phyloP scores from a whole-genome alignment of 345 rosid genomes.

The Carallia brachiata region DNA sequence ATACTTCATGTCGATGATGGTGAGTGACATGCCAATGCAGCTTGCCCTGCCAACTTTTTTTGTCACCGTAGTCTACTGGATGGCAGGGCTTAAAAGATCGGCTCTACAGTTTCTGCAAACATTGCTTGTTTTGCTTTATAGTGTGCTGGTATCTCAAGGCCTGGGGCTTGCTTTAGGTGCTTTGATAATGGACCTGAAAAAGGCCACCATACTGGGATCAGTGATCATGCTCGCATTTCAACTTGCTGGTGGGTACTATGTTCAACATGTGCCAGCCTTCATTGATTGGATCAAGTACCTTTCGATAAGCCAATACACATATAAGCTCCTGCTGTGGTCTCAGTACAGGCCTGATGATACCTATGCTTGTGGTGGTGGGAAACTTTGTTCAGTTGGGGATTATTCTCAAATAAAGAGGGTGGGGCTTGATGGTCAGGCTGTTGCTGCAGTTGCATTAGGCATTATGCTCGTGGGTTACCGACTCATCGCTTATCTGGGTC shows the following conservation, averaged over 20 bases:
- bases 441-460: conserved; percentile 33
- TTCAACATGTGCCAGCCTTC: conserved; percentile 48
- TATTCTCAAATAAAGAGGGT: conserved; percentile 36
- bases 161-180: conserved; percentile 61
- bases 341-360: conserved; percentile 37
- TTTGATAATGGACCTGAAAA: conserved; percentile 39
- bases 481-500: conserved; percentile 46
- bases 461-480: conserved; percentile 44
- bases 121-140: conserved; percentile 33
- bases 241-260: conserved; percentile 49
- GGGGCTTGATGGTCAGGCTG: conserved; percentile 37
- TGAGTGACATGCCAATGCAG: conserved; percentile 72
- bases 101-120: conserved; percentile 42
- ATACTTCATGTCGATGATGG: conserved; percentile 60
- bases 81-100: conserved; percentile 58
- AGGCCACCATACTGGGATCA: conserved; percentile 40
- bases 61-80: conserved; percentile 56
- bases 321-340: conserved; percentile 42
- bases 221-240: conserved; percentile 39
- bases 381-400: conserved; percentile 41
- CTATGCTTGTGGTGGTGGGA: conserved; percentile 23
- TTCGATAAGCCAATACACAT: conserved; percentile 39
- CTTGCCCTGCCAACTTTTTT: conserved; percentile 58
- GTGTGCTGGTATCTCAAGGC: conserved; percentile 46
- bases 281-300: conserved; percentile 48